Evolutionary conservation across 768 basidiomycete genomes (phyloP).

Genomic region (Omphalotus guepiniiformis): DNA sequence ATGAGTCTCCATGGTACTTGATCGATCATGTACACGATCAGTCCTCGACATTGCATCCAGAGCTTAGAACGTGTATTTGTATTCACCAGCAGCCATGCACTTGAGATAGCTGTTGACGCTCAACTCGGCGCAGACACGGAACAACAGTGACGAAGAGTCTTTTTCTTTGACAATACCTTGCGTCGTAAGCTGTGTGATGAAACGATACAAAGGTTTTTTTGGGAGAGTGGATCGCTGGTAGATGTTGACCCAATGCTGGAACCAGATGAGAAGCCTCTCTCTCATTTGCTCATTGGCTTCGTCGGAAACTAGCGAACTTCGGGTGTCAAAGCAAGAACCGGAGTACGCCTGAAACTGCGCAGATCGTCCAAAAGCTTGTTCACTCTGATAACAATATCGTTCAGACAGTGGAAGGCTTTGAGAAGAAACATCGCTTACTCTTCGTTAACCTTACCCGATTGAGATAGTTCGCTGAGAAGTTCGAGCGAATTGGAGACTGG

Average conservation of each 20-base stretch:
- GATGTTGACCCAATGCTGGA: conserved; percentile 94
- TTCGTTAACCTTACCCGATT: conserved; percentile 76
- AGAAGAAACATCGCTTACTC: conserved; percentile 50
- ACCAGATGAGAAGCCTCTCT: conserved; percentile 73
- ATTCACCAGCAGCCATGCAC: conserved; percentile 67
- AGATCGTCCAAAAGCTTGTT: conserved; percentile 78
- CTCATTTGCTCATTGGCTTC: conserved; percentile 74
- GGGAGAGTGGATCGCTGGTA: conserved; percentile 88
- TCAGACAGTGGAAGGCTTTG: neutral
- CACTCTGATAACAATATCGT: conserved; percentile 40
- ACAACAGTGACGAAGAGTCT: conserved; percentile 96
- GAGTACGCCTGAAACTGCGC: conserved; percentile 55
- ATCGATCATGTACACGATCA: conserved; percentile 98
- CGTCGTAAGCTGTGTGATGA: conserved; percentile 95
- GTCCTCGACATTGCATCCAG: conserved; percentile 89
- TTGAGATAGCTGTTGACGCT: conserved; percentile 87
- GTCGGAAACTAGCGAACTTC: conserved; percentile 46
- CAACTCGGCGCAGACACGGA: conserved; percentile 94
- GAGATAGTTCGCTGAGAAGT: conserved; percentile 68
- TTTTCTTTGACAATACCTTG: conserved; percentile 96
- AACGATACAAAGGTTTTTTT: conserved; percentile 95
- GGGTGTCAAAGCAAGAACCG: conserved; percentile 32
- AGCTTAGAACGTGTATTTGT: conserved; percentile 80
- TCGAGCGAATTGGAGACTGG: conserved; percentile 84
- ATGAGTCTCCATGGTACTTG: conserved; percentile 98